Evolutionary conservation across 2,329 filamentous ascomycete species (phyloP), one percentile per base, ranked within the genome.

Genomic region (Ramularia collo-cygni): DNA sequence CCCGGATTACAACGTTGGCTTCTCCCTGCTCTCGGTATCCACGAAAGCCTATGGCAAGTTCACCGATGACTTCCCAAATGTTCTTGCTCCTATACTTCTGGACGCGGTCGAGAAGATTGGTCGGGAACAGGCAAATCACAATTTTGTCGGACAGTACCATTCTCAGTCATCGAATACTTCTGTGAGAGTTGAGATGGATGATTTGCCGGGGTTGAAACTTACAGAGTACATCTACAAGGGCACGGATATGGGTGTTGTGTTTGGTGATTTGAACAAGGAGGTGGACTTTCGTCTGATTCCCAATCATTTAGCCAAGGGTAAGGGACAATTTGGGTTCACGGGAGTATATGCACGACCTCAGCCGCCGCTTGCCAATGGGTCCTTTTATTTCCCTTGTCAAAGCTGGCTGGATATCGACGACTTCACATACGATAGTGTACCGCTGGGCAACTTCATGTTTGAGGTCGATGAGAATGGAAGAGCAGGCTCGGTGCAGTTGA

Each of bases 1-100:
- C 0, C 68, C 70, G 0, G 69, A 73, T 46, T 72, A 72, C 47
- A 64, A 66, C 33, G 44, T 71, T 5, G 64, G 64, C 19, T 52
- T 70, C 37, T 60, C 62, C 4, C 49, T 72, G 8, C 48, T 74
- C 35, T 57, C 57, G 0, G 64, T 61, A 8, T 41, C 47, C 26
- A n/a, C 33, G 31, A 18, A 34, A 19, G 14, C 39, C 28, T 24
- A 35, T 42, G 35, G 44, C 24, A 19, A 44, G 28, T 31, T 50
- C 5, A 37, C 21, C 31, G 46, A 40, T 26, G 21, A 37, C 8
- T 18, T 49, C 7, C 38, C 48, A 10, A 54, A 58, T 18, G 33
- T 48, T 9, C 33, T 58, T 16, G 34, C 52, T 8, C 40, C 54
- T 15, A 42, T 34, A 2, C 29, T 59, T 9, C 15, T 59, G 6